Percentiles rank a stretch among this genome's conserved stretches.
These are phyloP conservation scores for Usnea hakonensis DNA, from an alignment of 495 filamentous ascomycete genomes.

Conservation along the genomic window DNA sequence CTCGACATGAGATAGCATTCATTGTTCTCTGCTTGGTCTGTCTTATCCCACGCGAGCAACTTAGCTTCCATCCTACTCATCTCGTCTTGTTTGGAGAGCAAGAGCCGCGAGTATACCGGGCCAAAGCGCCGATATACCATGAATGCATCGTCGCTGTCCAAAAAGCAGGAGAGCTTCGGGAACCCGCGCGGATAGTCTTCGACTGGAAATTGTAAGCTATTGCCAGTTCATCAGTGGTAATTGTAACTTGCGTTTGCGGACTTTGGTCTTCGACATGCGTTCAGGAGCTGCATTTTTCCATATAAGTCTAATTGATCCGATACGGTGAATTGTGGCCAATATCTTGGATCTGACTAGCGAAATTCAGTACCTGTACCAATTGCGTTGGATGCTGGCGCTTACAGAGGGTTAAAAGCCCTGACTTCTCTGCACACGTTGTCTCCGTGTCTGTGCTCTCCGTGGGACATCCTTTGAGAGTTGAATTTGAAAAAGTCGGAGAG, in stretches of 20 bases:
- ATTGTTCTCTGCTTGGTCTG: constrained; percentile 7
- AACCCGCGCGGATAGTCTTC: constrained; percentile 24
- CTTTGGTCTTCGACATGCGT: constrained; percentile 2
- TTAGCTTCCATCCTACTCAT: constrained; percentile 18
- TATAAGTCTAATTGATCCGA: neutral
- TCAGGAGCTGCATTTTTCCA: neutral
- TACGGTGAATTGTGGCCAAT: neutral
- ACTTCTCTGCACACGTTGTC: neutral
- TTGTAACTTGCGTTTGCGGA: constrained; percentile 14
- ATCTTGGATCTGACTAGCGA: neutral
- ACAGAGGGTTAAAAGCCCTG: neutral
- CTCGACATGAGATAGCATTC: constrained; percentile 13
- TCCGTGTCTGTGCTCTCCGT: neutral
- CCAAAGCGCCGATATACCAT: constrained; percentile 26
- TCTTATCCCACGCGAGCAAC: constrained; percentile 18
- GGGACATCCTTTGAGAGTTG: neutral
- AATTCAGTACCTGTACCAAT: neutral
- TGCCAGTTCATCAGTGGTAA: neutral
- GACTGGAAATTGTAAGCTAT: constrained; percentile 11
- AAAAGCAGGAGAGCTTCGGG: constrained; percentile 21
- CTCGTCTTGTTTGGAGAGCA: constrained; percentile 27
- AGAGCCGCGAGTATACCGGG: constrained; percentile 20
- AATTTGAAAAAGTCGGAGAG: neutral
- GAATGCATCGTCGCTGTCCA: constrained; percentile 26
- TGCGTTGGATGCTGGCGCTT: neutral